Evolutionary conservation across 495 filamentous ascomycete species (phyloP).

Genomic region (Penicillium paxilli): DNA sequence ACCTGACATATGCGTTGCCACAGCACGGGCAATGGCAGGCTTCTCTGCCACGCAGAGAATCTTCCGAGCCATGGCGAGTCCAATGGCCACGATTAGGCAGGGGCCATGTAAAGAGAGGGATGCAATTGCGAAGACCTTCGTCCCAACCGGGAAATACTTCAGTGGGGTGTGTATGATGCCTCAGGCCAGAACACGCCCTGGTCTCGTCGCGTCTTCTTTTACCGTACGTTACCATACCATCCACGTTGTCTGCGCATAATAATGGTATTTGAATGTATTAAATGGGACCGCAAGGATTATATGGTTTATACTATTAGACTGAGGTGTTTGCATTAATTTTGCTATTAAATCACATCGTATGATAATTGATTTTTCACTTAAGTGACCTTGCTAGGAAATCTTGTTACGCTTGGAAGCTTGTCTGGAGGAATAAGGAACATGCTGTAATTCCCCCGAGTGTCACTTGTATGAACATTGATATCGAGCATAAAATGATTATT

Average conservation of each 20-base stretch:
- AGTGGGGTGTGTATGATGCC: neutral
- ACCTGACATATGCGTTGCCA: conserved; percentile 83
- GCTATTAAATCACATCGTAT: too few relatives aligned
- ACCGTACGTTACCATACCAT: neutral
- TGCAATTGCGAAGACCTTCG: conserved; percentile 5
- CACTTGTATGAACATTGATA: too few relatives aligned
- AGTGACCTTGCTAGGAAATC: too few relatives aligned
- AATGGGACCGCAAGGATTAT: too few relatives aligned
- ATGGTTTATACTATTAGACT: too few relatives aligned
- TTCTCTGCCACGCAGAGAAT: conserved; percentile 97
- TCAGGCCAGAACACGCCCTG: neutral
- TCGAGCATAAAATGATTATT: too few relatives aligned
- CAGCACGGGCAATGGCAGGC: conserved; percentile 92
- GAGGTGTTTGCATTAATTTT: too few relatives aligned
- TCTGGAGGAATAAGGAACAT: too few relatives aligned
- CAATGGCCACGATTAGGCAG: conserved; percentile 4
- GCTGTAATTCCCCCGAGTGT: too few relatives aligned
- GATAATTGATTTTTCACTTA: too few relatives aligned
- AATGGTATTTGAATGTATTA: too few relatives aligned
- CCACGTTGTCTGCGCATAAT: neutral
- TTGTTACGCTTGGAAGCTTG: too few relatives aligned
- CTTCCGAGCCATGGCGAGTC: conserved; percentile 38
- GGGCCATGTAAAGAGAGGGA: conserved; percentile 9
- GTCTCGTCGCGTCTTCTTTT: neutral
- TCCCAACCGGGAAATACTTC: conserved; percentile 16